Evolutionary conservation across 805 yeast genomes (phyloP), one percentile per base, ranked within the genome.

Genomic region (Yarrowia sp.): DNA sequence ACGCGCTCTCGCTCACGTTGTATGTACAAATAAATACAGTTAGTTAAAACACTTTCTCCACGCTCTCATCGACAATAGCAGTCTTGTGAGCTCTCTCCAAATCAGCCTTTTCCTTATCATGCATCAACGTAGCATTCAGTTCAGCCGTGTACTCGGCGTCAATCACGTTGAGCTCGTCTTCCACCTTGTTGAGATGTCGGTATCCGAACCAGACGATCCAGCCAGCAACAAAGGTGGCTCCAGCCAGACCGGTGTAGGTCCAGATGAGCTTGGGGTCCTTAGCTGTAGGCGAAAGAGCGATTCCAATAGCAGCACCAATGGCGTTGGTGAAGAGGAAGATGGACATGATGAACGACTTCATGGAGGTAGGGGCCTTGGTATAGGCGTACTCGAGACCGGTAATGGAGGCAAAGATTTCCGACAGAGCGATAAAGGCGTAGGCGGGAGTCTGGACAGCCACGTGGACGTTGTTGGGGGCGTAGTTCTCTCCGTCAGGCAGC

Each of bases 371-470:
- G 6, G 95, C 93, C 78, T 89, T 87, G 28, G 92, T 85, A 77
- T 87, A 89, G 19, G 96, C 96, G 72, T 87, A 88, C 77, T 89
- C 95, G 70, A 87, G 82, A 70, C 93, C 95, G 22, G 95, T 88
- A 70, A 88, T 83, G 62, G 89, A 86, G 33, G 92, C 92, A 70
- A 89, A 82, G 68, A 89, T 88, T 76, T 89, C 96, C 17, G 92
- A 84, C 63, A 87, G 73, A 12, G 89, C 93, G 75, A 87, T 85
- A 68, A 89, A 77, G 46, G 87, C 81, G 75, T 89, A 89, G 4
- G 91, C 88, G 17, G 88, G 88, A n/a, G 82, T 79, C 77, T 88
- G 92, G 67, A 85, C 79, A 68, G 89, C 90, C 68, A 89, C 85
- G 73, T 87, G 88, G 54, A 87, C 79, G 62, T 80, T 74, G 72